These are phyloP conservation scores for Cantharellus cinnabarinus DNA, from an alignment of 768 basidiomycete genomes.

Conservation along the genomic window DNA sequence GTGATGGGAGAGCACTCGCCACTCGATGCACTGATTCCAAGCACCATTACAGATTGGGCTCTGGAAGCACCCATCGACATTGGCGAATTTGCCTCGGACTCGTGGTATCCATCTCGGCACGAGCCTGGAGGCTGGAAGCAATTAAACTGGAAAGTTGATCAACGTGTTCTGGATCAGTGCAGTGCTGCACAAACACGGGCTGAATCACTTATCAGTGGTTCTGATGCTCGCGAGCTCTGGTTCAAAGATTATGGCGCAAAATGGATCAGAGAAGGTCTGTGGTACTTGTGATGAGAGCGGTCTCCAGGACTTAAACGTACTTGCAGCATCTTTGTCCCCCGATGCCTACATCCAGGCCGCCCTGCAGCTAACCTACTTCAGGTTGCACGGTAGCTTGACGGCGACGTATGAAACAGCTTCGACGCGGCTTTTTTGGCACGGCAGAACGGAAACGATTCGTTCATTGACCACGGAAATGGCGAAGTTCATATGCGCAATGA, in stretches of 20 bases:
- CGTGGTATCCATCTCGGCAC: conserved; percentile 6
- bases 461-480: conserved; percentile 52
- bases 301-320: not conserved
- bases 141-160: conserved; percentile 59
- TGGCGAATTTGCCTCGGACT: conserved; percentile 18
- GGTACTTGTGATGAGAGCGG: not conserved
- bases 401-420: conserved; percentile 88
- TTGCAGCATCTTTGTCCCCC: conserved; percentile 35
- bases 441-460: conserved; percentile 79
- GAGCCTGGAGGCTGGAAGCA: conserved; percentile 29
- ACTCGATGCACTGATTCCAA: conserved; percentile 76
- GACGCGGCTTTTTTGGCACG: conserved; percentile 68
- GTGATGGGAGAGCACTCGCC: conserved; percentile 83
- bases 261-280: conserved; percentile 62
- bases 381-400: conserved; percentile 50
- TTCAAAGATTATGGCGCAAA: conserved; percentile 66
- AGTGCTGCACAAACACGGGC: conserved; percentile 36
- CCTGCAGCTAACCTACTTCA: conserved; percentile 80
- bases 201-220: conserved; percentile 44
- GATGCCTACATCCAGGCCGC: conserved; percentile 86
- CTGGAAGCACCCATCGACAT: conserved; percentile 45
- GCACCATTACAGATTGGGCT: conserved; percentile 67
- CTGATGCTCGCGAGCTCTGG: conserved; percentile 67
- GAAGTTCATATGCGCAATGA: conserved; percentile 58
- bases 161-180: conserved; percentile 34